Evolutionary conservation across 106 monocot genomes (phyloP), one percentile per base, ranked within the genome.

Genomic region (Dendrobium officinale): DNA sequence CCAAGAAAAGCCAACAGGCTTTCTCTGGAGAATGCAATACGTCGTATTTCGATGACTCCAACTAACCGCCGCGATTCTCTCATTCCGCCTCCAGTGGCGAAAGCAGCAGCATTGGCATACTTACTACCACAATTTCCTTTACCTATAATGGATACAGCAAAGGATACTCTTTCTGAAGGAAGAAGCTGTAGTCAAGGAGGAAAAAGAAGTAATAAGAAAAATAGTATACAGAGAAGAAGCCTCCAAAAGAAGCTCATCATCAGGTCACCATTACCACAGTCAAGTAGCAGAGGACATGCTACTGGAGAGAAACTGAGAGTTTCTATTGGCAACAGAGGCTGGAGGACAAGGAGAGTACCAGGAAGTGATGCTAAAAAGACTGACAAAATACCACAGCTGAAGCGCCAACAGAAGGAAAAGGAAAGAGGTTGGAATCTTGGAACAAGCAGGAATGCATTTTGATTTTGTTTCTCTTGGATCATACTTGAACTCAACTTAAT

Each of bases 201-300:
- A 43, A 73, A 47, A 43, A 84, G 83, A 75, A 86, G 82, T 31
- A 77, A 31, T 11, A 93, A 85, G 85, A 91, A 83, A 48, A 86
- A 29, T 77, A 87, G 80, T 80, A 90, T 91, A 22, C 78, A 91
- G 68, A 81, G 93, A 49, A 67, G 91, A 79, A 96, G 95, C 70
- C 82, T 93, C 9, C 91, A 91, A 73, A 96, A 96, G 91, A 96
- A 89, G 80, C 86, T 90, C 33, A 74, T 89, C 41, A 77, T 93
- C 55, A 85, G 88, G 55, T 80, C 93, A 1, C 88, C 86, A 6
- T 17, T 90, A 17, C 88, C 91, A 16, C 88, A 93, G 79, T 49
- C 82, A 5, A 80, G 77, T 0, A 79, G 81, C 58, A 91, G 81
- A 73, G 89, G 82, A 18, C 67, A 45, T 4, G 20, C 41, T 22